phyloP scores from a whole-genome alignment of 805 yeast genomes.

The Schwanniomyces sp. region DNA sequence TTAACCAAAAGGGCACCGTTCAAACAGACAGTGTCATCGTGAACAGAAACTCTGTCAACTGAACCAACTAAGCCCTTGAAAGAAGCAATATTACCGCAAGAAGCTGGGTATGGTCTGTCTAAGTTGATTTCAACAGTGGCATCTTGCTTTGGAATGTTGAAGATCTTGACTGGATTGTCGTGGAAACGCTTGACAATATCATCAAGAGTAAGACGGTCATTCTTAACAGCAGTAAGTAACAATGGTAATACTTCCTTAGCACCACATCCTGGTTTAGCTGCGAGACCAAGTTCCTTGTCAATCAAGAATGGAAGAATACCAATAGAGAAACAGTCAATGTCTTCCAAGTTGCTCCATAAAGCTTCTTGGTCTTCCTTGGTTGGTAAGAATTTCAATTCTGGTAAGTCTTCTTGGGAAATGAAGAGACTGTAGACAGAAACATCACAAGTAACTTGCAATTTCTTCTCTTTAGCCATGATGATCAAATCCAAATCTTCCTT shows the following conservation, averaged over 20 bases:
- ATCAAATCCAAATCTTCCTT: conserved; percentile 82
- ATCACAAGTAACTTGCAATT: conserved; percentile 84
- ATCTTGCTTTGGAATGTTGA: conserved; percentile 79
- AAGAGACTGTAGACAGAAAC: conserved; percentile 80
- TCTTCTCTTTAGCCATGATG: conserved; percentile 80
- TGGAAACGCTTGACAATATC: conserved; percentile 75
- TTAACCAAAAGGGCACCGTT: conserved; percentile 72
- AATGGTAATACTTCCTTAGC: conserved; percentile 79
- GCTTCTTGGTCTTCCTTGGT: conserved; percentile 76
- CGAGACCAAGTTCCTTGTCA: conserved; percentile 62
- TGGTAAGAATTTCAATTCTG: conserved; percentile 74
- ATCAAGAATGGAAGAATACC: conserved; percentile 77
- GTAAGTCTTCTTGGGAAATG: conserved; percentile 68
- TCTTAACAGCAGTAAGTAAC: conserved; percentile 75
- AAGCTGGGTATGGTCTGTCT: conserved; percentile 59
- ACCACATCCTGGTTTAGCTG: conserved; percentile 71
- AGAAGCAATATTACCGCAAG: conserved; percentile 16
- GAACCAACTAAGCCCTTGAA: conserved; percentile 63
- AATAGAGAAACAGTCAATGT: conserved; percentile 83
- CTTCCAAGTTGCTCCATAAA: conserved; percentile 72
- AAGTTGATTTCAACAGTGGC: conserved; percentile 79
- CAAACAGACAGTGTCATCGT: conserved; percentile 76
- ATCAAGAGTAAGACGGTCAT: conserved; percentile 66
- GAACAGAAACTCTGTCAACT: conserved; percentile 82
- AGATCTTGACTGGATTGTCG: conserved; percentile 77